These are phyloP conservation scores for Rosa multiflora DNA, from an alignment of 306 rosid species.

Conservation along the genomic window DNA sequence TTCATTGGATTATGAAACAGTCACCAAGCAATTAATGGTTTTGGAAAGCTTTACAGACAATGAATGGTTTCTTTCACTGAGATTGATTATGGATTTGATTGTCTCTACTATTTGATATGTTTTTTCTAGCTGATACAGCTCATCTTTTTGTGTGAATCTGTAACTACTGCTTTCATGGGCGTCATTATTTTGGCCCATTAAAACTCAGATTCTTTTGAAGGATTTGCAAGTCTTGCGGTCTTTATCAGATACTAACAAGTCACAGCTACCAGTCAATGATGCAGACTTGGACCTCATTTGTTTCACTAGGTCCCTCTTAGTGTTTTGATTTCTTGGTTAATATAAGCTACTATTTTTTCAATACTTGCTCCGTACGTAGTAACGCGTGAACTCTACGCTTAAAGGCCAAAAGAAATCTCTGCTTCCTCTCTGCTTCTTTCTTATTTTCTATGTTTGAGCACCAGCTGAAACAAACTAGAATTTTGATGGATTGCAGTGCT, in stretches of 20 bases:
- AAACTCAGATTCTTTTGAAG: neutral
- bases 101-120: neutral
- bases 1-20: neutral
- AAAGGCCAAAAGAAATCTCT: neutral
- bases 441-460: neutral
- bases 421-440: neutral
- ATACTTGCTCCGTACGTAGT: neutral
- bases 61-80: neutral
- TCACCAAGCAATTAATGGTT: neutral
- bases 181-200: neutral
- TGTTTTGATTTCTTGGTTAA: neutral
- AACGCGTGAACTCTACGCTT: neutral
- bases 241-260: neutral
- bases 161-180: neutral
- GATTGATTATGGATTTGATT: conserved; percentile 3
- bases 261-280: conserved; percentile 1
- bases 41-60: neutral
- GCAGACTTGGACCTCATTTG: neutral
- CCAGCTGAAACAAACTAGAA: neutral
- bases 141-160: neutral
- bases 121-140: neutral
- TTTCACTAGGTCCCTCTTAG: neutral
- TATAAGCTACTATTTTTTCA: neutral
- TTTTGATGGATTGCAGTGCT: conserved; percentile 28
- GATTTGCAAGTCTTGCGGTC: neutral